Evolutionary conservation across 306 rosid genomes (phyloP), one percentile per base, ranked within the genome.

Genomic region (Ormosia semicastrata): DNA sequence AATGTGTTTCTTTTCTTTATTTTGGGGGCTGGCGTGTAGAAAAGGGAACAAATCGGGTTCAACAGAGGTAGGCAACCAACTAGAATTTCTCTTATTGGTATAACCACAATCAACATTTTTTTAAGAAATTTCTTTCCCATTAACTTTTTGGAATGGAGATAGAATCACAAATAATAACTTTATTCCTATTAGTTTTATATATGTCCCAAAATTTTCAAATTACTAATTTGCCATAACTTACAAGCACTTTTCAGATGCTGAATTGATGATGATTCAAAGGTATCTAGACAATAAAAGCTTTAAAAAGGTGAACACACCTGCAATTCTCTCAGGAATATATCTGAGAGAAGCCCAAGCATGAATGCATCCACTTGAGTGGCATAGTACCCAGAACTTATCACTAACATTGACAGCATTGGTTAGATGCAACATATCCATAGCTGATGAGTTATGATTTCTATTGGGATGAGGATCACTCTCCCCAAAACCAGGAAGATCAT

Each of bases 401-500:
- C 71, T 85, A 67, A 95, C 56, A 84, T 93, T 93, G 75, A 92
- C 80, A 40, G 94, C 91, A 81, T 87, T 82, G 64, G 89, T 93
- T 63, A 95, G 89, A 82, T 85, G 81, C 47, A 93, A 77, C 86
- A 95, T 83, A 88, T 95, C 99, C 73, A 85, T 84, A 57, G 98
- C 97, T 5, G 99, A 95, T 49, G 99, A 86, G 77, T 90, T 93
- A 68, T 92, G 92, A 84, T 84, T 89, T 73, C 99, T 88, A 74
- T 56, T 78, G 56, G 94, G 96, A 86, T 93, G 94, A 82, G 98
- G 98, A 82, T 92, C 96, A 75, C 99, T 95, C 86, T 95, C 99
- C 86, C 99, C 99, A 88, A 93, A 95, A 81, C 98, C 99, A 66
- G 99, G 97, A 88, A 95, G 99, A 86, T 95, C 99, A 68, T 92